Conservation (phyloP, 2,329 filamentous ascomycete genomes). For the Exserohilum turcica region DNA sequence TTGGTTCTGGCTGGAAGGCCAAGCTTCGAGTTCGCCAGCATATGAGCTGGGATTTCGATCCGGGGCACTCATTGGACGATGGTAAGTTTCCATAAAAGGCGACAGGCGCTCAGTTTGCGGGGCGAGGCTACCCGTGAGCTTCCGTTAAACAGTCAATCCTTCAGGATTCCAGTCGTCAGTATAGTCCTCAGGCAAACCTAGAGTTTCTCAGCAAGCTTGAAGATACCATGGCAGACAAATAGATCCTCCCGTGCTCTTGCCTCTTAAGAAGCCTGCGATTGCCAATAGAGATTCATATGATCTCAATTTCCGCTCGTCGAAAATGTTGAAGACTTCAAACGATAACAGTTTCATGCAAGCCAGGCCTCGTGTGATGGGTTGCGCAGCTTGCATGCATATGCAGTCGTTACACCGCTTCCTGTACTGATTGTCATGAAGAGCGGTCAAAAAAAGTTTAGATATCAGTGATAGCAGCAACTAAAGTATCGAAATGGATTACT, state of each 20-base stretch:
- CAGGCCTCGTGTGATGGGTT: not conserved
- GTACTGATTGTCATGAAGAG: not conserved
- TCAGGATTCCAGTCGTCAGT: no score
- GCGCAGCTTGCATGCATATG: not conserved
- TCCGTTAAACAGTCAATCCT: not conserved
- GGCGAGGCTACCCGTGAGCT: not conserved
- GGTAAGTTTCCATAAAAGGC: not conserved
- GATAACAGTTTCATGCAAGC: not conserved
- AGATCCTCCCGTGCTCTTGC: not conserved
- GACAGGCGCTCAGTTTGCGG: not conserved
- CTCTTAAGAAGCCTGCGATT: not conserved
- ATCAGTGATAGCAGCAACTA: not conserved
- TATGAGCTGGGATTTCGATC: not conserved
- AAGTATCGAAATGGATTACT: not conserved
- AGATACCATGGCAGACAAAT: not conserved
- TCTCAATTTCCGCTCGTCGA: not conserved
- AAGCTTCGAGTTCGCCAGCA: not conserved
- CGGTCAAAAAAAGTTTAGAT: not conserved
- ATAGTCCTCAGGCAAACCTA: not conserved
- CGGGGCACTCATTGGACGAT: not conserved
- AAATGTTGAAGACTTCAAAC: not conserved
- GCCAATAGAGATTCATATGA: not conserved
- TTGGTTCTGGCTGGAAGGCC: not conserved
- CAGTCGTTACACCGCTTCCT: not conserved
- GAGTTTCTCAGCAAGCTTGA: not conserved